These are phyloP conservation scores for Omphalea diandra DNA, from an alignment of 441 rosid species.

Conservation along the genomic window DNA sequence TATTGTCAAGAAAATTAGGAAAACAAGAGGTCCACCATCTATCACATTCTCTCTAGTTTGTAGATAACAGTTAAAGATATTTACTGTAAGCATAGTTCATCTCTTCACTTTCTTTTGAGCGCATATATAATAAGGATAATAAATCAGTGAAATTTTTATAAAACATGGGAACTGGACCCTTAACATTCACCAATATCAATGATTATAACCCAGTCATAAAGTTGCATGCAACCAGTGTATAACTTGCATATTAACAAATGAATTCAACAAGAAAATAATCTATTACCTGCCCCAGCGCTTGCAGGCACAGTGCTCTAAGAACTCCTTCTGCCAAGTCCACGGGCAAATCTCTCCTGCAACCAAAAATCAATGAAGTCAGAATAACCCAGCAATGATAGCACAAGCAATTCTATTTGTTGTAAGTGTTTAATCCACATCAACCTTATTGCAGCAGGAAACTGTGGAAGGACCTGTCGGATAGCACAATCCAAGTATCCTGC, in stretches of 20 bases:
- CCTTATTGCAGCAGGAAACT: slow-evolving; percentile 75
- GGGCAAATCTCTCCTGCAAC: slow-evolving; percentile 81
- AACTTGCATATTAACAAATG: slow-evolving; percentile 1
- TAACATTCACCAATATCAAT: not conserved
- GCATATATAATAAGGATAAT: not conserved
- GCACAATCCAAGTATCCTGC: slow-evolving; percentile 98
- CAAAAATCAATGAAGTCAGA: slow-evolving; percentile 18
- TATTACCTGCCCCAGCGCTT: slow-evolving; percentile 93
- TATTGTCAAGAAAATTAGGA: too few relatives aligned
- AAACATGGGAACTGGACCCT: not conserved
- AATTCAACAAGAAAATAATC: slow-evolving; percentile 13
- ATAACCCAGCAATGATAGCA: slow-evolving; percentile 12
- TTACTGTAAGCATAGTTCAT: too few relatives aligned
- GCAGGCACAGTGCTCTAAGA: slow-evolving; percentile 88
- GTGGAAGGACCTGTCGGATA: slow-evolving; percentile 84
- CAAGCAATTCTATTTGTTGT: slow-evolving; percentile 6
- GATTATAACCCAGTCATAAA: not conserved
- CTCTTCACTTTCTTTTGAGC: not conserved
- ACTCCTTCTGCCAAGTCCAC: slow-evolving; percentile 92
- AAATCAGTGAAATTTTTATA: not conserved
- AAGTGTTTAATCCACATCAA: slow-evolving; percentile 31
- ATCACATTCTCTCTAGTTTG: not conserved
- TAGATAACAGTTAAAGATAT: not conserved
- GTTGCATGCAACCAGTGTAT: not conserved
- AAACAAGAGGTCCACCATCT: not conserved